These are phyloP conservation scores for Excoecaria agallocha DNA, from an alignment of 345 rosid genomes.

Conservation along the genomic window DNA sequence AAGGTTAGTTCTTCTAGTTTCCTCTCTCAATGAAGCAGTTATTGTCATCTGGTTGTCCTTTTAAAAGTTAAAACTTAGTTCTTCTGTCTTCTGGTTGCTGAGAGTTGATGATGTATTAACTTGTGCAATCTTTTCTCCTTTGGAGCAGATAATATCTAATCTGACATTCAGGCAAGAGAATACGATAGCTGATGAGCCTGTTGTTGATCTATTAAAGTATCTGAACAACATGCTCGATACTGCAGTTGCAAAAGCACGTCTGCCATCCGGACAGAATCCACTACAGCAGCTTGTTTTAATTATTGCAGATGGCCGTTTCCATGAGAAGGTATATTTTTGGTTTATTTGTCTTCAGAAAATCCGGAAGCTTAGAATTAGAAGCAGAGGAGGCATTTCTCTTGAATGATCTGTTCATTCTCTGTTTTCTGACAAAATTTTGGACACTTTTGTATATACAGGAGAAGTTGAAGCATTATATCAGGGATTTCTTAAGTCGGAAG, in stretches of 20 bases:
- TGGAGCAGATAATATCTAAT: slow-evolving; percentile 73
- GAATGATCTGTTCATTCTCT: not conserved
- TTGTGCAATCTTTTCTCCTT: not conserved
- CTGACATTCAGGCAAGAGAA: slow-evolving; percentile 90
- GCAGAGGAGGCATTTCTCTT: not conserved
- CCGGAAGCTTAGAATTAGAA: no score
- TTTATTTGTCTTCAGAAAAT: no score
- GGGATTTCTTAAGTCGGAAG: slow-evolving; percentile 66
- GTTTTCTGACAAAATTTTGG: not conserved
- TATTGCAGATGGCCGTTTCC: slow-evolving; percentile 87
- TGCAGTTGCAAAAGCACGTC: slow-evolving; percentile 62
- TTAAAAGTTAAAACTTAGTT: not conserved
- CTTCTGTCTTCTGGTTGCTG: not conserved
- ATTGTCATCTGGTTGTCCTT: not conserved
- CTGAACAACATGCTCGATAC: slow-evolving; percentile 66
- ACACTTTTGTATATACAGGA: slow-evolving; percentile 36
- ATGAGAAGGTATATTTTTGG: slow-evolving; percentile 56
- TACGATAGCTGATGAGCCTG: slow-evolving; percentile 73
- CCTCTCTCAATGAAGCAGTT: not conserved
- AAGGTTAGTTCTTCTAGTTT: slow-evolving; percentile 47
- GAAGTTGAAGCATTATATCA: slow-evolving; percentile 60
- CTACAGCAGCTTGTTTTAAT: slow-evolving; percentile 92
- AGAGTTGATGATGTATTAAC: not conserved
- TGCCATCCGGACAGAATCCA: slow-evolving; percentile 90
- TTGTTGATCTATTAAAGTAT: slow-evolving; percentile 66